phyloP scores from a whole-genome alignment of 1,284 basidiomycete genomes.

The Xerocomus amazonicus region DNA sequence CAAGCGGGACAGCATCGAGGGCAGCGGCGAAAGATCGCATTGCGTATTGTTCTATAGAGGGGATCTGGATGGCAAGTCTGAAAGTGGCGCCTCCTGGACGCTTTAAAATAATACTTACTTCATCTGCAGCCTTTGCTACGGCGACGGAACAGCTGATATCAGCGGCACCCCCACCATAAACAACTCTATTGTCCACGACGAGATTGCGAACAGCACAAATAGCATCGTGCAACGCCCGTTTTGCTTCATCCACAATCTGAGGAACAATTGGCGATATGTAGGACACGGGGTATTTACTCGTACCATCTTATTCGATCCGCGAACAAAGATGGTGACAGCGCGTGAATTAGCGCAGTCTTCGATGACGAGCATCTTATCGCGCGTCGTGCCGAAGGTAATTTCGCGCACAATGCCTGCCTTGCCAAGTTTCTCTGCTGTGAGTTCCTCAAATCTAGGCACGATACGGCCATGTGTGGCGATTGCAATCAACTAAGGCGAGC shows the following conservation, averaged over 20 bases:
- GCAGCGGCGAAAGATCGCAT: conserved; percentile 98
- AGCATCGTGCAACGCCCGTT: conserved; percentile 95
- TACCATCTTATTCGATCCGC: conserved; percentile 99
- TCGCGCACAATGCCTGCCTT: conserved; percentile 92
- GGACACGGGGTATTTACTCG: conserved; percentile 15
- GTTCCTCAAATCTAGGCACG: conserved; percentile 96
- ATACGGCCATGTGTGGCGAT: conserved; percentile 99
- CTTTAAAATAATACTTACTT: conserved; percentile 45
- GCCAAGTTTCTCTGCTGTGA: conserved; percentile 88
- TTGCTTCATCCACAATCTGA: conserved; percentile 98
- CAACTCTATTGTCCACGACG: conserved; percentile 93
- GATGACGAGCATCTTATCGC: conserved; percentile 99
- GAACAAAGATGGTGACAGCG: conserved; percentile 96
- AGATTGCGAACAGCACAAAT: conserved; percentile 97
- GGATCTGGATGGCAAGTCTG: conserved; percentile 54
- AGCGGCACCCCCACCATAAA: conserved; percentile 96
- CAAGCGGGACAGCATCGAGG: conserved; percentile 89
- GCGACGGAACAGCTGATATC: conserved; percentile 96
- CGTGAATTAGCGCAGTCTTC: conserved; percentile 97
- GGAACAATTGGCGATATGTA: neutral
- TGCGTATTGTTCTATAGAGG: conserved; percentile 97
- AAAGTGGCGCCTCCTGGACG: neutral
- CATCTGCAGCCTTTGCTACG: conserved; percentile 91
- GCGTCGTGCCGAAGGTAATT: conserved; percentile 93
- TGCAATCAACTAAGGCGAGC: conserved; percentile 74